Percentiles rank a stretch among this genome's conserved stretches.
Conservation (phyloP, 495 filamentous ascomycete genomes). For the Viridothelium virens region DNA sequence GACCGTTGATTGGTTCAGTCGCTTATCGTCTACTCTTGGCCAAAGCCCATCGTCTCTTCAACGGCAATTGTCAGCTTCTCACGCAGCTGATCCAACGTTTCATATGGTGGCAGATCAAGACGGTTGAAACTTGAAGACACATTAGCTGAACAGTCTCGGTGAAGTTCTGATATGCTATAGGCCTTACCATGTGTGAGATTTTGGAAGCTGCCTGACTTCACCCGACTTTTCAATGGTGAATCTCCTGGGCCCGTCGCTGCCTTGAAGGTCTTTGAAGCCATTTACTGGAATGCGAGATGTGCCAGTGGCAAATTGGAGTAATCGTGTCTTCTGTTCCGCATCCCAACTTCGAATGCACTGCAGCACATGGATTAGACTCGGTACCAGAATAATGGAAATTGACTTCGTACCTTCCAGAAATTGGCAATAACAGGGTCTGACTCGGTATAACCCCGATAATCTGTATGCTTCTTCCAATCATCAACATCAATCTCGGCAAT, state of each 20-base stretch:
- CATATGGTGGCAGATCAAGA: constrained; percentile 91
- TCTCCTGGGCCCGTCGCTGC: constrained; percentile 85
- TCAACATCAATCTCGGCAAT: constrained; percentile 99
- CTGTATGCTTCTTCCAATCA: constrained; percentile 99
- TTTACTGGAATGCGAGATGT: constrained; percentile 98
- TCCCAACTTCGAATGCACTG: constrained; percentile 85
- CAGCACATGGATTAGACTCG: constrained; percentile 1
- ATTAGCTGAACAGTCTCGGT: constrained; percentile 14
- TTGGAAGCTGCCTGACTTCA: constrained; percentile 79
- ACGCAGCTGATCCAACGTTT: constrained; percentile 72
- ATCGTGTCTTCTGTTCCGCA: constrained; percentile 91
- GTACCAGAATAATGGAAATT: neutral
- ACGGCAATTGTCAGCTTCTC: constrained; percentile 91
- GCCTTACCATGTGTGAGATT: constrained; percentile 94
- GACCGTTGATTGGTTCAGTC: neutral
- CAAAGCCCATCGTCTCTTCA: constrained; percentile 98
- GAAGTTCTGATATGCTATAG: neutral
- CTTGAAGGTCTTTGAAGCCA: constrained; percentile 98
- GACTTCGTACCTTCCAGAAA: constrained; percentile 82
- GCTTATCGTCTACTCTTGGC: constrained; percentile 65
- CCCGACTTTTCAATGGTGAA: constrained; percentile 99
- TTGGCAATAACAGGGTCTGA: constrained; percentile 91
- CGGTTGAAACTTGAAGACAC: constrained; percentile 76
- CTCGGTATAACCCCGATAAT: constrained; percentile 99
- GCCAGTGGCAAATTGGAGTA: constrained; percentile 95